Conservation (phyloP, 768 basidiomycete species). For the Lentinus tigrinus region DNA sequence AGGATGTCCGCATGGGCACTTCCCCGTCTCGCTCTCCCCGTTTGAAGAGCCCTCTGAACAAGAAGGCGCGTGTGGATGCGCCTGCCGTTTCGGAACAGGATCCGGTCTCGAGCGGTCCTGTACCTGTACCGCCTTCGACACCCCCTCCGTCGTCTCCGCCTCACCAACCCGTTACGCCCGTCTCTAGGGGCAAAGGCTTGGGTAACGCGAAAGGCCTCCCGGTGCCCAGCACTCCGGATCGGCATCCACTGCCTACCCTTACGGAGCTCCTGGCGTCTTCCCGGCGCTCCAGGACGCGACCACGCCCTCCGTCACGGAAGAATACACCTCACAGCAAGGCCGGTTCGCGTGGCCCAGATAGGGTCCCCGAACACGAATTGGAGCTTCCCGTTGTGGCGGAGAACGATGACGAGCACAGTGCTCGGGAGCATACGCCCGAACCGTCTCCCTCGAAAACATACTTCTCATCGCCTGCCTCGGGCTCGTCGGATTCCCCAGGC, state of each 20-base stretch:
- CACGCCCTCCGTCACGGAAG: constrained; percentile 30
- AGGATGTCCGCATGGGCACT: constrained; percentile 8
- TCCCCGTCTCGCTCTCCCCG: constrained; percentile 4
- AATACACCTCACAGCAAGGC: constrained; percentile 11
- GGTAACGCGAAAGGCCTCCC: constrained; percentile 25
- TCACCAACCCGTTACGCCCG: constrained; percentile 14
- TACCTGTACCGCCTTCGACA: constrained; percentile 24
- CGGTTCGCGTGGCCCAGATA: not conserved
- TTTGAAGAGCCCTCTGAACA: constrained; percentile 4
- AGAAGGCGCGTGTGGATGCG: constrained; percentile 20
- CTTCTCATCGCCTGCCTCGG: constrained; percentile 38
- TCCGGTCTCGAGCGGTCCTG: constrained; percentile 14
- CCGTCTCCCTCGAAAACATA: constrained; percentile 36
- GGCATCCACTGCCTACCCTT: constrained; percentile 37
- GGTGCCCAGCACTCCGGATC: constrained; percentile 27
- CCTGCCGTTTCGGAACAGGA: constrained; percentile 9
- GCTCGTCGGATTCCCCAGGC: constrained; percentile 25
- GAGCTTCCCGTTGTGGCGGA: constrained; percentile 9
- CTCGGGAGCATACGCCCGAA: not conserved
- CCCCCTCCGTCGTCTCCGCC: constrained; percentile 33
- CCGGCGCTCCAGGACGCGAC: constrained; percentile 33
- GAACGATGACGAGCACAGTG: not conserved
- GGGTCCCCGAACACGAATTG: constrained; percentile 5
- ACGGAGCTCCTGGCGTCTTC: constrained; percentile 46
- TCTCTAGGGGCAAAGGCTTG: constrained; percentile 20